Base-by-base conservation (phyloP, 352 stramenopile species). In the Phytophthora citrophthora region DNA sequence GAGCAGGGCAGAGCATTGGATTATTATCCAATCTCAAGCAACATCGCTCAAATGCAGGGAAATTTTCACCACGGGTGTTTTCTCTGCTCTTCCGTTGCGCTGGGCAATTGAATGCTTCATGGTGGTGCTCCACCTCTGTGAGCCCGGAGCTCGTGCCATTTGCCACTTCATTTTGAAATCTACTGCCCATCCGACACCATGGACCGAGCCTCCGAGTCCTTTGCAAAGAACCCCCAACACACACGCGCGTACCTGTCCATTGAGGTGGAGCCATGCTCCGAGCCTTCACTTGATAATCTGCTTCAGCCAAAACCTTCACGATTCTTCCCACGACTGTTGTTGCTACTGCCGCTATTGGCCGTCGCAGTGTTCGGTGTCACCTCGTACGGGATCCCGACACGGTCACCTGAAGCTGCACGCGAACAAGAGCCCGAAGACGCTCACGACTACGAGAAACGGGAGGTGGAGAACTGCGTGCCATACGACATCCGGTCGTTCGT, bases 391-490 rank as follows among this genome's bases (percentile, higher is more conserved):
- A 18, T 23, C 8, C 49, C 39, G 0, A 39, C 46, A 11, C 51
- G 50, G 15, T 48, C 66, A 3, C 39, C 36, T 32, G 55, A 61
- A 16, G 38, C 43, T 34, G 65, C 43, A 20, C 54, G 82, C 15
- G 66, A 73, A 9, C 48, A 65, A 41, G 76, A 86, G 12, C 68
- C 75, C 36, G 77, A 85, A 8, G 76, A 76, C 38, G 64, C 74
- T 27, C 64, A 70, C 32, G 80, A 90, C 50, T 88, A 85, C 55
- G 68, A 85, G 36, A 88, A 91, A 74, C 79, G 77, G 54, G 79
- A 90, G 59, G 73, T 92, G 38, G 85, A 94, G 64, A 94, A 94
- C 71, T 94, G 85, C 56, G 80, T 91, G 51, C 85, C 85, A 9
- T 88, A 88, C 70, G 74, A 90, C 67, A 86, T 94, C 46, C 76